Percentiles rank a stretch among this genome's conserved stretches.
Evolutionary conservation across 176 grass and related monocot species (phyloP).

Genomic region (Thinopyrum elongatum): DNA sequence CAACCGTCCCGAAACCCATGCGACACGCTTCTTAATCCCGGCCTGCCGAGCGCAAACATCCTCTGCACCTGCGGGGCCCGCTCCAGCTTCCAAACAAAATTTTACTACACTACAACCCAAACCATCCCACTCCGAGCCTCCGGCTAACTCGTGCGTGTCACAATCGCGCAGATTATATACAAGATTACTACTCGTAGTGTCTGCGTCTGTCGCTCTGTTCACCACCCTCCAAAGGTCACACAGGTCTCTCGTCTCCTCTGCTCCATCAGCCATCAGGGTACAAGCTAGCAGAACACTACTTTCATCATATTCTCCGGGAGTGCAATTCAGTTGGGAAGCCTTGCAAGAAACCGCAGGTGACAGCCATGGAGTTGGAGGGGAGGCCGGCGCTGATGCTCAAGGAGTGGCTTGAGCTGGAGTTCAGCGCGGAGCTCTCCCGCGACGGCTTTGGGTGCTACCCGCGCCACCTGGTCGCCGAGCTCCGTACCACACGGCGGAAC

Average conservation of each 20-base stretch:
- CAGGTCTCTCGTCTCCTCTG: constrained; percentile 13
- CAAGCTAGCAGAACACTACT: not conserved
- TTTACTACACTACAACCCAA: not conserved
- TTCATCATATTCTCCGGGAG: not conserved
- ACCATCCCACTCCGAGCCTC: not conserved
- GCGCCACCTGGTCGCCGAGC: constrained; percentile 45
- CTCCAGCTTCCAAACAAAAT: not conserved
- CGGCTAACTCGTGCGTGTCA: not conserved
- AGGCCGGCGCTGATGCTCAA: constrained; percentile 55
- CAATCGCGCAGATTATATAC: not conserved
- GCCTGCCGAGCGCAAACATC: constrained; percentile 28
- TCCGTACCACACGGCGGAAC: constrained; percentile 25
- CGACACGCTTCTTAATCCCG: not conserved
- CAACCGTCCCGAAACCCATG: not conserved
- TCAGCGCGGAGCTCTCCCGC: constrained; percentile 48
- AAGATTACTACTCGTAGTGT: not conserved
- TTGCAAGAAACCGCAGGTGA: not conserved
- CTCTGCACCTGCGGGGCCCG: not conserved
- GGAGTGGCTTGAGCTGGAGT: constrained; percentile 75
- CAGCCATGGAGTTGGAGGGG: constrained; percentile 29
- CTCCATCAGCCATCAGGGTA: not conserved
- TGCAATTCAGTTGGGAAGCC: not conserved
- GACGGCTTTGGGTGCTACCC: constrained; percentile 49
- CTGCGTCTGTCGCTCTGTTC: constrained; percentile 13
- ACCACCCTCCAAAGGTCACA: not conserved